These are phyloP conservation scores for Debaryomyces prosopidis DNA, from an alignment of 805 yeast genomes.

Conservation along the genomic window DNA sequence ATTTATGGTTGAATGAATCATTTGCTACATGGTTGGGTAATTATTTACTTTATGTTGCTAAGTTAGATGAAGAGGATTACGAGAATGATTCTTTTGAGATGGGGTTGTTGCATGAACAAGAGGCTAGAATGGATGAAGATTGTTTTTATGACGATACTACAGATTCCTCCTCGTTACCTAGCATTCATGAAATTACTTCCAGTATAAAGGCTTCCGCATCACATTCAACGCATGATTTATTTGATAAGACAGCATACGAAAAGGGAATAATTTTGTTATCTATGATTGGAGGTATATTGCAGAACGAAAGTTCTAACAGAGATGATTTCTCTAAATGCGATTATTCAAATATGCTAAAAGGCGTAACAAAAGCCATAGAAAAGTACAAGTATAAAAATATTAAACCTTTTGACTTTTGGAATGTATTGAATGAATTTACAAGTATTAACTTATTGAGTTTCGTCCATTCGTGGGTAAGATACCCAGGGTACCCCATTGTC, in stretches of 20 bases:
- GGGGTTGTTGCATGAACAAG: constrained; percentile 12
- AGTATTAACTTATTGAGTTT: constrained; percentile 50
- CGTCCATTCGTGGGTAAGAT: constrained; percentile 59
- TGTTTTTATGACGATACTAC: constrained; percentile 19
- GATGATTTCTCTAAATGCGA: constrained; percentile 14
- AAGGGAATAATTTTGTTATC: constrained; percentile 59
- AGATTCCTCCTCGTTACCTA: constrained; percentile 20
- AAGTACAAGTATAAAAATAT: constrained; percentile 36
- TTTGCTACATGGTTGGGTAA: constrained; percentile 76
- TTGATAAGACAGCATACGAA: constrained; percentile 52
- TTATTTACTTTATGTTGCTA: constrained; percentile 32
- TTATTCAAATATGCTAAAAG: constrained; percentile 28
- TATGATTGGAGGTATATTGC: constrained; percentile 50
- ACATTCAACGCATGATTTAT: constrained; percentile 41
- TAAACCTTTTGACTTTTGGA: constrained; percentile 58
- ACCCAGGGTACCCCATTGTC: constrained; percentile 60
- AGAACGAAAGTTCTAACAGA: constrained; percentile 18
- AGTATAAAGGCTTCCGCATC: constrained; percentile 12
- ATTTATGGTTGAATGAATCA: constrained; percentile 74
- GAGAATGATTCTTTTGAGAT: constrained; percentile 7
- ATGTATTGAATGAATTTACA: constrained; percentile 29
- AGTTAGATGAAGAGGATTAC: constrained; percentile 13
- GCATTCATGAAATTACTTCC: constrained; percentile 32
- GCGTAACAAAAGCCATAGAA: constrained; percentile 38
- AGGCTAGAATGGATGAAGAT: constrained; percentile 38